These are phyloP conservation scores for Mycena sanguinolenta DNA, from an alignment of 768 basidiomycete species.

Conservation along the genomic window DNA sequence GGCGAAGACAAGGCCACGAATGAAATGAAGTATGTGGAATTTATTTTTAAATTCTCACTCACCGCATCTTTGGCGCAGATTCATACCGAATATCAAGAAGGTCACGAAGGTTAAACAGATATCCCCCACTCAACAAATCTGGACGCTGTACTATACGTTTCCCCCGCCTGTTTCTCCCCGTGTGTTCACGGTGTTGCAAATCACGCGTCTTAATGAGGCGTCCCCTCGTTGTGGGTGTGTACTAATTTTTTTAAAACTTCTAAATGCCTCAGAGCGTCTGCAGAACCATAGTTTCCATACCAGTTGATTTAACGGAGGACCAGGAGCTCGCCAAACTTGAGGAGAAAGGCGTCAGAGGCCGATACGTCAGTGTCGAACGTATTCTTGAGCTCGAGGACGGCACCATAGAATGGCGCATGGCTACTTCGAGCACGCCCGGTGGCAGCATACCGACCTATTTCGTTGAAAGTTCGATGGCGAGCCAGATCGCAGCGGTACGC, in stretches of 20 bases:
- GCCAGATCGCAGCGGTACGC: constrained; percentile 73
- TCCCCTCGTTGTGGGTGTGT: constrained; percentile 73
- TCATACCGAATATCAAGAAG: constrained; percentile 74
- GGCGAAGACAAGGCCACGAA: constrained; percentile 71
- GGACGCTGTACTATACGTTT: constrained; percentile 82
- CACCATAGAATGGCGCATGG: constrained; percentile 84
- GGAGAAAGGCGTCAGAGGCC: constrained; percentile 67
- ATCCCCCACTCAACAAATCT: constrained; percentile 74
- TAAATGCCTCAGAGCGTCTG: background rate
- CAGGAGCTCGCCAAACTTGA: constrained; percentile 72
- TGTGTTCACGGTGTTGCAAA: constrained; percentile 81
- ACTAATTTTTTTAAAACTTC: constrained; percentile 22
- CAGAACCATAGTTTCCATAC: constrained; percentile 72
- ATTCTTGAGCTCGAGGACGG: constrained; percentile 73
- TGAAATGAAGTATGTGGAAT: constrained; percentile 70
- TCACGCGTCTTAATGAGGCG: constrained; percentile 63
- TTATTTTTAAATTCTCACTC: constrained; percentile 4
- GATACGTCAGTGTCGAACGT: constrained; percentile 79
- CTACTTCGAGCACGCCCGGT: constrained; percentile 79
- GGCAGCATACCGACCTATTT: constrained; percentile 78
- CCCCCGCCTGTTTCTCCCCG: constrained; percentile 78
- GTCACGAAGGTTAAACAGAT: constrained; percentile 72
- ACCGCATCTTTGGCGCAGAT: constrained; percentile 50
- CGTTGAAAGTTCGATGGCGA: constrained; percentile 70
- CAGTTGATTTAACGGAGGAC: constrained; percentile 74